Conservation (phyloP, 805 yeast genomes). For the Ogataea pilisensis region DNA sequence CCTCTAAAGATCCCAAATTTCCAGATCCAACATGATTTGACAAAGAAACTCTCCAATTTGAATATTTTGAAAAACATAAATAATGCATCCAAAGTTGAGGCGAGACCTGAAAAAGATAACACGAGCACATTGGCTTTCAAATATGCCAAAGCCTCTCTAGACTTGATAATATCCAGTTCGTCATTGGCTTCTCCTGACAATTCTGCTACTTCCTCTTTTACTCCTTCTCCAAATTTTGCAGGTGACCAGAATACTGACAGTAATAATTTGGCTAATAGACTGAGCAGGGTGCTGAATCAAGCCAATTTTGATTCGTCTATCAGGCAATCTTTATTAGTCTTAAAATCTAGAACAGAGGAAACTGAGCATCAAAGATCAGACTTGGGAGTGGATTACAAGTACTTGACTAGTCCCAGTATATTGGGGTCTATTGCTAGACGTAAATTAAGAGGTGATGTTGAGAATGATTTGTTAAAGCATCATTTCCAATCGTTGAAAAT, state of each 20-base stretch:
- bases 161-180: too few species aligned
- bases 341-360: constrained; percentile 28
- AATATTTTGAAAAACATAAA: constrained; percentile 28
- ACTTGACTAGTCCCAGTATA: constrained; percentile 43
- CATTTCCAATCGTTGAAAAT: constrained; percentile 47
- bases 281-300: constrained; percentile 46
- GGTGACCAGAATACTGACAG: too few species aligned
- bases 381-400: constrained; percentile 19
- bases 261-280: constrained; percentile 37
- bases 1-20: constrained; percentile 36
- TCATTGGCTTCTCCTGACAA: too few species aligned
- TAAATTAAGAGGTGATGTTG: constrained; percentile 55
- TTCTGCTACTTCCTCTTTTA: too few species aligned
- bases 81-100: constrained; percentile 8
- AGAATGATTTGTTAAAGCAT: constrained; percentile 52
- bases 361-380: constrained; percentile 5
- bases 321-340: constrained; percentile 26
- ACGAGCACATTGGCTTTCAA: constrained; percentile 35
- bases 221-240: too few species aligned
- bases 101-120: constrained; percentile 6
- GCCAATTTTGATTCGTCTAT: constrained; percentile 37
- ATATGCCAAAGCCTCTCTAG: constrained; percentile 46
- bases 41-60: constrained; percentile 34
- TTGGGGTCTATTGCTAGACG: constrained; percentile 60
- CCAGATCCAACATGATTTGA: constrained; percentile 32